phyloP scores from a whole-genome alignment of 495 filamentous ascomycete species.

The Achaetomiella virescens region DNA sequence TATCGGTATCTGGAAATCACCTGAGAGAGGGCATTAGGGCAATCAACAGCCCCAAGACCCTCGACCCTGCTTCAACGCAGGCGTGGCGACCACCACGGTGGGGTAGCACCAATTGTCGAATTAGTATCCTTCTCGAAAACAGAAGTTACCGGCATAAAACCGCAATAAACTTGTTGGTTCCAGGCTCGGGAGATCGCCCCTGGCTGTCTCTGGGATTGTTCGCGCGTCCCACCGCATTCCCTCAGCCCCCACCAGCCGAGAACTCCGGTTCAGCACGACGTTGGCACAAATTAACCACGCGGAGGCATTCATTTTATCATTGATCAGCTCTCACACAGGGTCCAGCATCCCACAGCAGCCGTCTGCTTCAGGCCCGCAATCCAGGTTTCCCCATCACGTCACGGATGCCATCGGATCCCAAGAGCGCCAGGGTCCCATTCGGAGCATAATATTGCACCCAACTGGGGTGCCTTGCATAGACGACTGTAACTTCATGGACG shows the following conservation, averaged over 20 bases:
- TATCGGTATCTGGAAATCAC: no score
- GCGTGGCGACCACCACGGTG: no score
- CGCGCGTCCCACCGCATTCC: slow-evolving; percentile 4
- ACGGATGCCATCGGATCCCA: slow-evolving; percentile 6
- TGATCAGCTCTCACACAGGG: background rate
- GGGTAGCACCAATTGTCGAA: no score
- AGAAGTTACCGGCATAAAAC: no score
- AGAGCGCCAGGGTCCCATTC: slow-evolving; percentile 7
- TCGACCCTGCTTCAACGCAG: no score
- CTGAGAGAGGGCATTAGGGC: no score
- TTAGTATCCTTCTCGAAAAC: no score
- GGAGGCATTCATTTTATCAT: no score
- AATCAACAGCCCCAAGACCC: no score
- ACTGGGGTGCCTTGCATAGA: slow-evolving; percentile 23
- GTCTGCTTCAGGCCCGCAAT: slow-evolving; percentile 5
- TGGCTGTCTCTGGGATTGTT: no score
- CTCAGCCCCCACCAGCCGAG: background rate
- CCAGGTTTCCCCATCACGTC: slow-evolving; percentile 11
- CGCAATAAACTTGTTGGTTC: no score
- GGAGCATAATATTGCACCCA: slow-evolving; percentile 14
- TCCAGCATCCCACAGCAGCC: background rate
- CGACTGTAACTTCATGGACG: slow-evolving; percentile 25
- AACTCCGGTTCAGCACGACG: background rate
- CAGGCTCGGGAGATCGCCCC: no score
- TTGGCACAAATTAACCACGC: background rate